Evolutionary conservation across 305 asterid species (phyloP), one percentile per base, ranked within the genome.

Genomic region (Galium porrigens): DNA sequence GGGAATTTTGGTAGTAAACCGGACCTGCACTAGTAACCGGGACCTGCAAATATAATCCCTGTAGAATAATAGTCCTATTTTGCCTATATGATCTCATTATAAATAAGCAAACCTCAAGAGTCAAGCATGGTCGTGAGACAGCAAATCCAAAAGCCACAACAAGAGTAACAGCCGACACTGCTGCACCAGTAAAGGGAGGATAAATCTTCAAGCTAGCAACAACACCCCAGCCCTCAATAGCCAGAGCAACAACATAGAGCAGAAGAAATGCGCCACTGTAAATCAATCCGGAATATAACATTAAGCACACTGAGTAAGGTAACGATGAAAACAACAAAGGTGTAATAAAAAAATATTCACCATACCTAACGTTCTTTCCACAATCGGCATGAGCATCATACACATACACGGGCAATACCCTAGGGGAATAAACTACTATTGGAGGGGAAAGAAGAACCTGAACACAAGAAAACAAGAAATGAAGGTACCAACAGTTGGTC

Each of bases 131-230:
- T 39, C 97, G 94, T 60, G 99, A 94, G 60, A 94, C 99, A 3
- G 99, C 99, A 79, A 94, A 94, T 56, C 99, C 99, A 63, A 94
- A 94, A 69, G 99, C 82, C 74, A 94, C 99, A 49, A 94, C 99
- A 67, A 94, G 97, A 57, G 97, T 94, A 75, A 90, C 64, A 61
- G 99, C 99, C 54, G 99, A 94, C 25, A 94, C 97, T 53, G 99
- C 96, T 57, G 99, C 99, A 69, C 99, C 99, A 74, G 94, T 96
- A 75, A 94, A 94, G n/a, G 99, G 97, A 52, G 97, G 97, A 82
- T 90, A 86, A 56, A 94, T 87, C 71, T 86, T 88, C 86, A 94
- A 87, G 73, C 99, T 94, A 69, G 99, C 99, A 60, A 94, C 99
- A 49, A 94, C 99, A 54, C 99, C 99, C 99, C 99, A 94, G 63